Conservation (phyloP, 1,284 basidiomycete genomes). For the Xanthoconium separans region DNA sequence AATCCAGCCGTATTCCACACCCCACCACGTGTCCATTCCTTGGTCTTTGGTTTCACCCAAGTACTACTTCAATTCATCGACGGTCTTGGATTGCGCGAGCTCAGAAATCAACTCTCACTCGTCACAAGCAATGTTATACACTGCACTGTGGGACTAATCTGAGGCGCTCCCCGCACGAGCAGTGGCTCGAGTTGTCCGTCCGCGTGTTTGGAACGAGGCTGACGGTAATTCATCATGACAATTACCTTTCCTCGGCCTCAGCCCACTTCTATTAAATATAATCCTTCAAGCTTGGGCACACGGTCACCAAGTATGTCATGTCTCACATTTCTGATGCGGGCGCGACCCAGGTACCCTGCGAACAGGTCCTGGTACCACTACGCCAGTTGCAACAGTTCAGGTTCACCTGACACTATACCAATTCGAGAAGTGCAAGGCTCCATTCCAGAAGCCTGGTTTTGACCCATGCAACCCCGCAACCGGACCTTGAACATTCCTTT, state of each 20-base stretch:
- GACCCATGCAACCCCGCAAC: constrained; percentile 13
- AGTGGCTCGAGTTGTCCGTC: constrained; percentile 20
- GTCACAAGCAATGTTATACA: neutral
- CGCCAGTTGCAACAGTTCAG: constrained; percentile 5
- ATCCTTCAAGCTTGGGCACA: constrained; percentile 13
- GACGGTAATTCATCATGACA: constrained; percentile 28
- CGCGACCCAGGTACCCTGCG: neutral
- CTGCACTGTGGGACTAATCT: neutral
- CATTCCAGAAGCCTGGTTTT: constrained; percentile 16
- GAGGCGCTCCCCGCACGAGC: constrained; percentile 4
- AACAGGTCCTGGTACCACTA: constrained; percentile 1
- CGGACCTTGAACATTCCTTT: constrained; percentile 20
- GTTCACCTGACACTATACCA: neutral
- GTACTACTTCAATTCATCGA: too few relatives aligned
- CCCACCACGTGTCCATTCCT: constrained; percentile 11
- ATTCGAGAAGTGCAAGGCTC: constrained; percentile 1
- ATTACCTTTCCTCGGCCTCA: constrained; percentile 26
- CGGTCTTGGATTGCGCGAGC: neutral
- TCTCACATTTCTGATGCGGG: constrained; percentile 7
- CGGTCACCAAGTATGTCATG: constrained; percentile 13
- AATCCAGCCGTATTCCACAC: constrained; percentile 17
- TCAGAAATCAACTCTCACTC: too few relatives aligned
- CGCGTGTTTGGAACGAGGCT: constrained; percentile 32
- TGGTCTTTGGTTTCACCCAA: neutral
- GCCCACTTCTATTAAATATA: constrained; percentile 17